These are phyloP conservation scores for Phaeosphaeria sp. DNA, from an alignment of 2,329 filamentous ascomycete genomes.

Conservation along the genomic window DNA sequence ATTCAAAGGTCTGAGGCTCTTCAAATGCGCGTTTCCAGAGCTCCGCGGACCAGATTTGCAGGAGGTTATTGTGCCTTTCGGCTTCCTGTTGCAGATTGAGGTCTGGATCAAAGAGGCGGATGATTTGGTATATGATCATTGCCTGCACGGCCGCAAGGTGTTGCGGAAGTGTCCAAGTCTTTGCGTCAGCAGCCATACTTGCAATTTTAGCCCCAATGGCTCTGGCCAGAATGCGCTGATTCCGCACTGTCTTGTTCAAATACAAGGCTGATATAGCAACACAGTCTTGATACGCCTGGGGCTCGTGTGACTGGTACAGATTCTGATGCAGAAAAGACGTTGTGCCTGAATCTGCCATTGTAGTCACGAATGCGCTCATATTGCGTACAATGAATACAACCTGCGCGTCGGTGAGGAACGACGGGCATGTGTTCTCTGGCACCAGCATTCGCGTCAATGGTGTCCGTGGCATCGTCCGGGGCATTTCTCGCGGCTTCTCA, in stretches of 20 bases:
- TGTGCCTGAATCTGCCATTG: slow-evolving; percentile 29
- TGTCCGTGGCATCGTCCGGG: background rate
- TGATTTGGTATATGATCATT: slow-evolving; percentile 41
- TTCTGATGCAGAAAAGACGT: slow-evolving; percentile 33
- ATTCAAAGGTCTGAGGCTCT: slow-evolving; percentile 15
- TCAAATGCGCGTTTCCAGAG: slow-evolving; percentile 37
- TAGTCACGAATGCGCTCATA: slow-evolving; percentile 24
- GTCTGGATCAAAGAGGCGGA: slow-evolving; percentile 35
- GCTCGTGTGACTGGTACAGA: slow-evolving; percentile 26
- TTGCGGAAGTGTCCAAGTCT: slow-evolving; percentile 27
- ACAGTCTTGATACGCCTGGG: slow-evolving; percentile 34
- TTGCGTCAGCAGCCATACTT: slow-evolving; percentile 14
- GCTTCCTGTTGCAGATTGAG: slow-evolving; percentile 21
- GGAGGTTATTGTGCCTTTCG: slow-evolving; percentile 26
- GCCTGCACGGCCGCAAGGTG: slow-evolving; percentile 42
- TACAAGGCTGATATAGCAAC: slow-evolving; percentile 32
- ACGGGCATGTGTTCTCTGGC: slow-evolving; percentile 23
- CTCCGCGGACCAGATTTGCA: slow-evolving; percentile 34
- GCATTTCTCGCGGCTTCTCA: background rate
- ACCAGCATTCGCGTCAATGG: slow-evolving; percentile 5
- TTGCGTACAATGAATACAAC: slow-evolving; percentile 13
- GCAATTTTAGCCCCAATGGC: slow-evolving; percentile 32
- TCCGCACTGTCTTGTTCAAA: slow-evolving; percentile 28
- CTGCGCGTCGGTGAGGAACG: slow-evolving; percentile 24
- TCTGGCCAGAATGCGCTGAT: slow-evolving; percentile 20